phyloP scores from a whole-genome alignment of 2,329 filamentous ascomycete species.

The Venturia carpophila region DNA sequence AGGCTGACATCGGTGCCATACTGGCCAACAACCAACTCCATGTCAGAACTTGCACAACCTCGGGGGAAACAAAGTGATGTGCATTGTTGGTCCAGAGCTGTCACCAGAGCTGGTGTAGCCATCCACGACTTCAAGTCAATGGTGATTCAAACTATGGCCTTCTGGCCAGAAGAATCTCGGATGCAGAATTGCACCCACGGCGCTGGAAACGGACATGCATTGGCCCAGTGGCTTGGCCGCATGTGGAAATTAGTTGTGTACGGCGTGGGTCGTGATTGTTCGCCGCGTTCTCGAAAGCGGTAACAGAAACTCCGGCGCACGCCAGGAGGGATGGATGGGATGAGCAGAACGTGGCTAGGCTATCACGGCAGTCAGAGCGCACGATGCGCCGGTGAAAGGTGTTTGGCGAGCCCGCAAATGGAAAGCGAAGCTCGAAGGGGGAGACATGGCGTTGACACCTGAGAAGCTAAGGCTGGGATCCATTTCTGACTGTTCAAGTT shows the following conservation, averaged over 20 bases:
- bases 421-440: not conserved
- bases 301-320: not conserved
- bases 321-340: not conserved
- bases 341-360: constrained; percentile 1
- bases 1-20: not conserved
- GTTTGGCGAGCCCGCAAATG: constrained; percentile 2
- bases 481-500: not conserved
- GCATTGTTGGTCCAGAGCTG: not conserved
- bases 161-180: not conserved
- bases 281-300: not conserved
- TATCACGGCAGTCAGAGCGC: not conserved
- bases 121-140: not conserved
- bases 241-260: not conserved
- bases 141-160: not conserved
- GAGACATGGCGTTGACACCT: not conserved
- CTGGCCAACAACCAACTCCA: not conserved
- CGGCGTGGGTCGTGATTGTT: not conserved
- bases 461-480: not conserved
- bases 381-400: not conserved
- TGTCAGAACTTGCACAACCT: not conserved
- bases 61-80: not conserved
- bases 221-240: not conserved
- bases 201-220: constrained; percentile 7
- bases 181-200: not conserved
- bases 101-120: not conserved